Evolutionary conservation across 2,329 filamentous ascomycete genomes (phyloP), one percentile per base, ranked within the genome.

Genomic region (Gyromitra esculenta): DNA sequence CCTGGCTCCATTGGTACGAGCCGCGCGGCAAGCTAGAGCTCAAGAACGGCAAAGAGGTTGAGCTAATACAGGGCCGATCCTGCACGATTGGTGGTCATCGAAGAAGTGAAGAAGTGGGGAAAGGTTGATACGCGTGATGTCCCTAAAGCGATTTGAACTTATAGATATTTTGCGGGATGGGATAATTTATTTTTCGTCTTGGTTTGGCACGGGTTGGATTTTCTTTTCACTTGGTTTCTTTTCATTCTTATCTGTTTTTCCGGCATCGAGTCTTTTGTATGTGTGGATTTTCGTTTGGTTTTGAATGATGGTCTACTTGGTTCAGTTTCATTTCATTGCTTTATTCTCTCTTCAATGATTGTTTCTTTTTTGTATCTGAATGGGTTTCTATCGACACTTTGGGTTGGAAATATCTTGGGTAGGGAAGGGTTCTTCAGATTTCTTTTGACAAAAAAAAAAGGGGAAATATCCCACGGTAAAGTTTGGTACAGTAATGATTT

Each of bases 1-100:
- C 76, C 87, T 98, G 70, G 91, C 95, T 35, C 94, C 95, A 8
- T 88, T 98, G 75, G 95, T 98, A 67, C 89, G 91, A 82, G 92
- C 94, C 54, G 95, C 95, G 62, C 89, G 94, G 80, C 90, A 93
- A 83, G 94, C 94, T 79, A 89, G 94, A 83, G 92, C 92, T 35
- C 91, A 95, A 82, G 95, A 98, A 65, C 78, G 79, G 35, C 75
- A 79, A 56, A 71, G 78, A 60, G 66, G 59, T 52, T 77, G 50
- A 77, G 11, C 18, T 37, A 74, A 63, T 54, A 69, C 13, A 60
- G 15, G 52, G 68, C 5, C 18, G 35, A 43, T 66, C 56, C 43
- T 13, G 63, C 43, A 43, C 39, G 21, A 57, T 54, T 62, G 25
- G 9, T 45, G 21, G 25, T 52, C 31, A 48, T 50, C n/a, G 60